phyloP scores from a whole-genome alignment of 106 monocot genomes.

The Dioscorea dumetorum region DNA sequence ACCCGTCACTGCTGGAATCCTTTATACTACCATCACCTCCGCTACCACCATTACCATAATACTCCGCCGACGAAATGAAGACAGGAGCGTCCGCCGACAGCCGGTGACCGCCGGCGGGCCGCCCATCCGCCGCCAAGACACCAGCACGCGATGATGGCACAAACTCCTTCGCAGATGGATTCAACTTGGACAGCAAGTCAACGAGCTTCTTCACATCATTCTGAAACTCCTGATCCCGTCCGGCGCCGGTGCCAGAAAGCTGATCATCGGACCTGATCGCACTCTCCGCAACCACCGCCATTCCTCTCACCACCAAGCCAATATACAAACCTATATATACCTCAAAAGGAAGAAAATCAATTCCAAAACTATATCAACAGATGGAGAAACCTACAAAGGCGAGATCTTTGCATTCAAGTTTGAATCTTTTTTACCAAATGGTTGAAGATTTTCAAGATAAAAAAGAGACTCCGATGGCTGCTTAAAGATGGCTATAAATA shows the following conservation, averaged over 20 bases:
- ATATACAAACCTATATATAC: background rate
- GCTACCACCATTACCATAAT: constrained; percentile 8
- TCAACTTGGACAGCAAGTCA: constrained; percentile 78
- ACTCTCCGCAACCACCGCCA: constrained; percentile 38
- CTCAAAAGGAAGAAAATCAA: background rate
- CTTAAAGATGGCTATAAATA: background rate
- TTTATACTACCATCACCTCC: constrained; percentile 6
- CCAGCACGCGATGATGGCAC: constrained; percentile 47
- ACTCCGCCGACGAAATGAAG: constrained; percentile 42
- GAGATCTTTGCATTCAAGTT: background rate
- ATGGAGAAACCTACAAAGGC: background rate
- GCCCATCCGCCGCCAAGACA: background rate
- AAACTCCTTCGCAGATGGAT: constrained; percentile 95
- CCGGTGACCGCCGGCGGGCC: constrained; percentile 21
- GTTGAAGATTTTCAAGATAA: background rate
- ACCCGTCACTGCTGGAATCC: constrained; percentile 58
- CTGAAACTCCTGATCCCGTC: constrained; percentile 28
- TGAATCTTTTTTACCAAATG: too few species aligned
- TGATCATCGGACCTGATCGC: constrained; percentile 32
- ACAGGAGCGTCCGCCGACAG: constrained; percentile 82
- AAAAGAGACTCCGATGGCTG: background rate
- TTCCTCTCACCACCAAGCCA: constrained; percentile 12
- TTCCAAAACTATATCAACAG: background rate
- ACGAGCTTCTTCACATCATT: constrained; percentile 55
- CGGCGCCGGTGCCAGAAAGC: constrained; percentile 18